These are phyloP conservation scores for Turritis glabra DNA, from an alignment of 345 rosid species.

Conservation along the genomic window DNA sequence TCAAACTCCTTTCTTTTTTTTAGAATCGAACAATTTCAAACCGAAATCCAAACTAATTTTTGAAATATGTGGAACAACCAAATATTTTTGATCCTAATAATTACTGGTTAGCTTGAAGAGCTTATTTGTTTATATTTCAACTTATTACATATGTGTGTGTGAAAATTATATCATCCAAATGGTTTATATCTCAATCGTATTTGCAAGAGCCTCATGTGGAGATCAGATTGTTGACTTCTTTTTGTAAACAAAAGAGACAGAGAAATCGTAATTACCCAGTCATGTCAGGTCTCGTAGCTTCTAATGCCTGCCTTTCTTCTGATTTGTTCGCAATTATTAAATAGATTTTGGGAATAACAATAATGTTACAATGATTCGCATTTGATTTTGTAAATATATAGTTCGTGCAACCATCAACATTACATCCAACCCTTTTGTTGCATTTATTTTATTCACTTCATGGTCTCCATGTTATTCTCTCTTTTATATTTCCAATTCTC, in stretches of 20 bases:
- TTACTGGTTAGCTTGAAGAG: neutral
- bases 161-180: neutral
- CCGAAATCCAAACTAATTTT: neutral
- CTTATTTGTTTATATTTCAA: neutral
- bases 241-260: neutral
- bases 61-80: neutral
- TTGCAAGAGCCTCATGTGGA: neutral
- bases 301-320: neutral
- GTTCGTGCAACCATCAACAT: slow-evolving; percentile 44
- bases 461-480: slow-evolving; percentile 39
- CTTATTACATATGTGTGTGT: neutral
- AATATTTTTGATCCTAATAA: no score
- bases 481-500: neutral
- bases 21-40: neutral
- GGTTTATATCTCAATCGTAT: neutral
- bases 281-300: slow-evolving; percentile 8
- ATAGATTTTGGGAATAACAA: slow-evolving; percentile 19
- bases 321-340: neutral
- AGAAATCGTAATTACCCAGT: neutral
- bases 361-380: slow-evolving; percentile 15
- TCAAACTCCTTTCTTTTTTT: neutral
- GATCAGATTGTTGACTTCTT: slow-evolving; percentile 17
- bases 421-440: slow-evolving; percentile 1
- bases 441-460: slow-evolving; percentile 26
- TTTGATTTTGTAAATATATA: neutral